These are phyloP conservation scores for Ophiostoma angusticollis DNA, from an alignment of 2,329 filamentous ascomycete genomes.

Conservation along the genomic window DNA sequence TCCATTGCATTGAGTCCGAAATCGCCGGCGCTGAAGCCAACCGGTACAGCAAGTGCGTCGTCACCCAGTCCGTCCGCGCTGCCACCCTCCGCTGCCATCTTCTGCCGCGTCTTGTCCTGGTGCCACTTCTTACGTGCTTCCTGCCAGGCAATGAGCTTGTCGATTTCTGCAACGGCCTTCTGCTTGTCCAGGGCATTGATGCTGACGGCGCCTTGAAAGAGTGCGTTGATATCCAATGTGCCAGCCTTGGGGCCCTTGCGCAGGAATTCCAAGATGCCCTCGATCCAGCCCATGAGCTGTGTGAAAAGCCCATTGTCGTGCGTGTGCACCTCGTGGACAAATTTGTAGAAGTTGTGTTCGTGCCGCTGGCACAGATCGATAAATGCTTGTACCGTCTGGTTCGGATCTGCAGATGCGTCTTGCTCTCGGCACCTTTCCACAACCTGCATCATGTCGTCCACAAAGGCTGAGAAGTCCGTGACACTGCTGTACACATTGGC, in stretches of 20 bases:
- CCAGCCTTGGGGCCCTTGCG: slow-evolving; percentile 75
- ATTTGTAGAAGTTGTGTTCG: slow-evolving; percentile 97
- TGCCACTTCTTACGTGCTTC: slow-evolving; percentile 96
- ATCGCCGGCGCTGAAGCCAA: slow-evolving; percentile 63
- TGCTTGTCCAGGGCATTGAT: slow-evolving; percentile 55
- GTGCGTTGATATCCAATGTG: slow-evolving; percentile 83
- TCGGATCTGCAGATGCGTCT: slow-evolving; percentile 88
- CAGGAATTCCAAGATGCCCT: slow-evolving; percentile 87
- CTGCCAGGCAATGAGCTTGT: slow-evolving; percentile 83
- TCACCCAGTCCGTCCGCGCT: slow-evolving; percentile 23
- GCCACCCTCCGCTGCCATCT: slow-evolving; percentile 81
- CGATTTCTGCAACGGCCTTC: slow-evolving; percentile 66
- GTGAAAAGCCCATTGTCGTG: slow-evolving; percentile 96
- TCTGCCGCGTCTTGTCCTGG: slow-evolving; percentile 91
- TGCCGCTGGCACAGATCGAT: slow-evolving; percentile 93
- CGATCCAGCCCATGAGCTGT: slow-evolving; percentile 93
- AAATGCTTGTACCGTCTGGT: slow-evolving; percentile 95
- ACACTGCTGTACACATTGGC: slow-evolving; percentile 97
- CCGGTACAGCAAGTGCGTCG: slow-evolving; percentile 32
- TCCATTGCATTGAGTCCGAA: slow-evolving; percentile 85
- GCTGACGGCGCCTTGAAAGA: slow-evolving; percentile 70
- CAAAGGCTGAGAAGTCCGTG: slow-evolving; percentile 86
- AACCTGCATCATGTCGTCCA: slow-evolving; percentile 79
- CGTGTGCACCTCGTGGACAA: slow-evolving; percentile 92
- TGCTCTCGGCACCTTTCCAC: slow-evolving; percentile 53